A percentile compares a stretch with the other conserved stretches of the same genome.
Evolutionary conservation across 208 protist species (phyloP).

Genomic region (Plasmodiophora brassicae): DNA sequence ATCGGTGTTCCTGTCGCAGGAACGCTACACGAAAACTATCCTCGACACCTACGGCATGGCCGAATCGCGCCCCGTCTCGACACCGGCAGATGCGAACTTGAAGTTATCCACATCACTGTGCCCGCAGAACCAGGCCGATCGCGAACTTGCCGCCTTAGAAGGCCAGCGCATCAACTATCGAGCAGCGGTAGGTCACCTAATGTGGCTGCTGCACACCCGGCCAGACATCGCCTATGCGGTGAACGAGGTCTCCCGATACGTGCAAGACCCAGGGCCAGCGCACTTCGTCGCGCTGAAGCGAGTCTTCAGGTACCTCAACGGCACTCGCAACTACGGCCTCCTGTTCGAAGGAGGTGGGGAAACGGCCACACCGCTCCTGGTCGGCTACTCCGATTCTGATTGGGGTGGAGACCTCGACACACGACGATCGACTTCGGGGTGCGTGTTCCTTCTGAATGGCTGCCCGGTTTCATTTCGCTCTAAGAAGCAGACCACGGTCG

Average conservation of each 20-base stretch:
- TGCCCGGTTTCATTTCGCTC: background rate
- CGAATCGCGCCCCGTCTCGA: background rate
- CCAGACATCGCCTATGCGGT: conserved; percentile 17
- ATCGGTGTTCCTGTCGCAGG: background rate
- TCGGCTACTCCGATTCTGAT: background rate
- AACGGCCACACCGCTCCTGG: background rate
- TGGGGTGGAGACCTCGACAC: background rate
- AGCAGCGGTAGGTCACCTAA: background rate
- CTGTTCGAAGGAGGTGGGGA: background rate
- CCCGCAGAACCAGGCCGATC: background rate
- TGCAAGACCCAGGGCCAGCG: background rate
- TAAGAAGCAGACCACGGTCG: background rate
- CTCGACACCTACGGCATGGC: background rate
- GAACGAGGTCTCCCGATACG: background rate
- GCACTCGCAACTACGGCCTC: background rate
- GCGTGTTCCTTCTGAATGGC: background rate
- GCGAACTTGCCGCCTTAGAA: background rate
- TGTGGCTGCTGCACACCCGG: background rate
- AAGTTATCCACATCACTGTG: background rate
- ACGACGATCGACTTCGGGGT: background rate
- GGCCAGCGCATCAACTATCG: background rate
- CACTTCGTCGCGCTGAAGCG: conserved; percentile 29
- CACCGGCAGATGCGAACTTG: background rate
- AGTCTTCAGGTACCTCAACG: background rate
- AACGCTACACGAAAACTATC: background rate